Percentiles rank a stretch among this genome's conserved stretches.
Evolutionary conservation across 2,329 filamentous ascomycete genomes (phyloP).

Genomic region (Proliferodiscus dingleyae): DNA sequence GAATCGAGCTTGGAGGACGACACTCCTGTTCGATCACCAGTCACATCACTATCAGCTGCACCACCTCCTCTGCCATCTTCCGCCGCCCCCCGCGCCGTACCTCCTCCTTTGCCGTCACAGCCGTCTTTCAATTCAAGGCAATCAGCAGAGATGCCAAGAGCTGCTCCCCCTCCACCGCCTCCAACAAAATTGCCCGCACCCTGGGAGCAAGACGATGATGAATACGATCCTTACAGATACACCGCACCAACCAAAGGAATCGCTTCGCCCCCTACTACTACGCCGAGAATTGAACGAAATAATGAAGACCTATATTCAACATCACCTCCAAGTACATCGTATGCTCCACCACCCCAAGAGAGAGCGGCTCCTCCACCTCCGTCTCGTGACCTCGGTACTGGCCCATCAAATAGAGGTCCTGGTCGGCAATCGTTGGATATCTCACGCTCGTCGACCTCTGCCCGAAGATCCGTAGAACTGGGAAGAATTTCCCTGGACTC

Average conservation of each 20-base stretch:
- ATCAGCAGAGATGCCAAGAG: slow-evolving; percentile 68
- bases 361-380: slow-evolving; percentile 42
- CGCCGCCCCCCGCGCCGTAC: slow-evolving; percentile 53
- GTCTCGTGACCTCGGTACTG: slow-evolving; percentile 35
- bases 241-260: slow-evolving; percentile 31
- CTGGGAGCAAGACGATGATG: slow-evolving; percentile 60
- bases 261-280: slow-evolving; percentile 12
- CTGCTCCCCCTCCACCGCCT: slow-evolving; percentile 51
- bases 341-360: slow-evolving; percentile 31
- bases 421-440: slow-evolving; percentile 62
- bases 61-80: slow-evolving; percentile 50
- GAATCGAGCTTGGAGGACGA: slow-evolving; percentile 72
- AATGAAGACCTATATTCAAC: slow-evolving; percentile 33
- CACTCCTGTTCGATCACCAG: slow-evolving; percentile 45
- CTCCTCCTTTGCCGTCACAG: slow-evolving; percentile 62
- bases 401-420: slow-evolving; percentile 28
- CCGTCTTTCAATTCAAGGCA: slow-evolving; percentile 47
- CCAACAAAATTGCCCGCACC: slow-evolving; percentile 33
- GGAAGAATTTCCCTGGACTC: slow-evolving; percentile 69
- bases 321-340: slow-evolving; percentile 29
- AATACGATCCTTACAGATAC: slow-evolving; percentile 66
- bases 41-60: slow-evolving; percentile 35
- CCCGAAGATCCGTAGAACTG: slow-evolving; percentile 61
- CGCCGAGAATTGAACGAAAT: slow-evolving; percentile 18
- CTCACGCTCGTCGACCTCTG: slow-evolving; percentile 43